Evolutionary conservation across 2,329 filamentous ascomycete genomes (phyloP).

Genomic region (Colletotrichum sansevieriae): DNA sequence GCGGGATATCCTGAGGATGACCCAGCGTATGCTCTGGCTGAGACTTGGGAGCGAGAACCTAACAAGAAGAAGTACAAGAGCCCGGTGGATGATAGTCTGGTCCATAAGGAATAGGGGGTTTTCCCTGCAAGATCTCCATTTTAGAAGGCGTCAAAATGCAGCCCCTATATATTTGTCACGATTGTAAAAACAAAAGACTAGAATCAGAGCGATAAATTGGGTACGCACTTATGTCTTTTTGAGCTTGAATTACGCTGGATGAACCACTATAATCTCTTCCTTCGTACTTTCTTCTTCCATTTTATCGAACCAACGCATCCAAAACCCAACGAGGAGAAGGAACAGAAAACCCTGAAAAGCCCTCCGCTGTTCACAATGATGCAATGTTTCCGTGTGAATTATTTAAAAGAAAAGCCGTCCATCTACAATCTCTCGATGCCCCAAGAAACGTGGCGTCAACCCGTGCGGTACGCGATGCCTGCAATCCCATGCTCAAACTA

Average conservation of each 20-base stretch:
- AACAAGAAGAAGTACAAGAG: slow-evolving; percentile 64
- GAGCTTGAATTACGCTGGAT: no score
- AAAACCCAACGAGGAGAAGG: not conserved
- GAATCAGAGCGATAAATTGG: no score
- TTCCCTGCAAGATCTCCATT: no score
- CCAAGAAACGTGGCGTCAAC: no score
- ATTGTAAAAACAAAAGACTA: no score
- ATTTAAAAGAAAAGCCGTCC: not conserved
- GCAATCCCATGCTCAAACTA: slow-evolving; percentile 28
- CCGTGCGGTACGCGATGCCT: not conserved
- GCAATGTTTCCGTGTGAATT: not conserved
- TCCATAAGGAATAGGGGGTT: slow-evolving; percentile 46
- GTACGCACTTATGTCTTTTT: no score
- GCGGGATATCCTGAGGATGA: slow-evolving; percentile 86
- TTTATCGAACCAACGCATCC: not conserved
- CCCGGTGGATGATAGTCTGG: slow-evolving; percentile 65
- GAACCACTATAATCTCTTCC: no score
- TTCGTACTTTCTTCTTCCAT: no score
- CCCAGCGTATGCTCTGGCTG: slow-evolving; percentile 79
- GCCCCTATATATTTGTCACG: not conserved
- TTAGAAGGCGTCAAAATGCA: slow-evolving; percentile 3
- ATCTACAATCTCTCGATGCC: no score
- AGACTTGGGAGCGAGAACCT: slow-evolving; percentile 79
- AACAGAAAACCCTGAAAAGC: not conserved
- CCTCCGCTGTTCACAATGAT: not conserved